Evolutionary conservation across 1,139 yeast genomes (phyloP).

Genomic region (Geotrichum macrosporum): DNA sequence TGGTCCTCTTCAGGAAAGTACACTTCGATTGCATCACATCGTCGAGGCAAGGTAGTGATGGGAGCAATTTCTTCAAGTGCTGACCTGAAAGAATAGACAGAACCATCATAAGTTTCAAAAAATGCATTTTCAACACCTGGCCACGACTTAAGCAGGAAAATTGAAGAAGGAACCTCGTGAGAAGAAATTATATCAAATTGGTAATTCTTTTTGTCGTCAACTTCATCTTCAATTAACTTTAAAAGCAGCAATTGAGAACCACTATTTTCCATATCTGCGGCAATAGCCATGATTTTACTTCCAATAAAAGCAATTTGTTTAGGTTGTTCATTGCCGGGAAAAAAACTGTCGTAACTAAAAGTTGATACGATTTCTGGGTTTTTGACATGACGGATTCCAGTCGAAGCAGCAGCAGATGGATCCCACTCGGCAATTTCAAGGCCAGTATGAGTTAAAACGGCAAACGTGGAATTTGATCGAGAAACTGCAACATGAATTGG

Average conservation of each 20-base stretch:
- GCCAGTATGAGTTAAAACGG: conserved; percentile 48
- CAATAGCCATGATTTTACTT: conserved; percentile 50
- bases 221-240: conserved; percentile 16
- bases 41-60: conserved; percentile 55
- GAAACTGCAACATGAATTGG: conserved; percentile 65
- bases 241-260: conserved; percentile 22
- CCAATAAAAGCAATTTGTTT: conserved; percentile 63
- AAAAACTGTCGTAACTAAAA: conserved; percentile 37
- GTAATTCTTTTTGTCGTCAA: conserved; percentile 6
- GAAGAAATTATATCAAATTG: conserved; percentile 18
- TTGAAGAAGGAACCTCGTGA: conserved; percentile 42
- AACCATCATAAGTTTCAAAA: conserved; percentile 62
- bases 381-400: conserved; percentile 36
- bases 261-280: conserved; percentile 45
- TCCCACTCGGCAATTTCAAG: conserved; percentile 45
- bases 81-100: conserved; percentile 43
- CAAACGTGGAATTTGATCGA: conserved; percentile 55
- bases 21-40: conserved; percentile 55
- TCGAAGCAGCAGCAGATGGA: conserved; percentile 12
- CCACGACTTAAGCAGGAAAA: conserved; percentile 54
- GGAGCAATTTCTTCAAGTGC: conserved; percentile 38
- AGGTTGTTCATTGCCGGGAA: conserved; percentile 44
- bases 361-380: conserved; percentile 46
- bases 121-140: conserved; percentile 52
- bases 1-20: conserved; percentile 24